Conservation (phyloP, 2,329 filamentous ascomycete species). For the Camptophora hylomeconis region DNA sequence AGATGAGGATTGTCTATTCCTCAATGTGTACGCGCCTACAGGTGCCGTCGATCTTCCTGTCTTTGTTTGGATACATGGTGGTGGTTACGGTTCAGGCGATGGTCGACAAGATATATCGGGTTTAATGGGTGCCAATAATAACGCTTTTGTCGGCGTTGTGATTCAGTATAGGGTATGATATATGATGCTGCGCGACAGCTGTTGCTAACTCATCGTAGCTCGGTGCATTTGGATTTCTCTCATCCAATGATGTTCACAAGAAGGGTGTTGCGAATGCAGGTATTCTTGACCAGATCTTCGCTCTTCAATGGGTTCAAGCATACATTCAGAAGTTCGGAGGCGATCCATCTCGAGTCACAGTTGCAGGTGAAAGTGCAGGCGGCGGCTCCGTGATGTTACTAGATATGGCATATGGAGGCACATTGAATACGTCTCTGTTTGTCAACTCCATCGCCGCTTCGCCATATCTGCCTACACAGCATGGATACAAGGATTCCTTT, state of each 20-base stretch:
- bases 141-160: constrained; percentile 34
- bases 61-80: constrained; percentile 22
- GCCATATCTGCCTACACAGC: constrained; percentile 43
- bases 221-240: constrained; percentile 35
- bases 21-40: constrained; percentile 24
- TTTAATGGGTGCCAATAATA: constrained; percentile 35
- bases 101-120: constrained; percentile 26
- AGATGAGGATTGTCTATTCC: constrained; percentile 25
- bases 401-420: constrained; percentile 39
- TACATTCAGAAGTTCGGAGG: constrained; percentile 45
- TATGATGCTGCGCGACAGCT: neutral
- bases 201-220: constrained; percentile 19
- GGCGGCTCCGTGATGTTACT: constrained; percentile 40
- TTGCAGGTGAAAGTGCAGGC: constrained; percentile 40
- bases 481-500: constrained; percentile 34
- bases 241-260: constrained; percentile 40
- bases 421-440: constrained; percentile 23
- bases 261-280: constrained; percentile 51
- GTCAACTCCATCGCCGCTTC: constrained; percentile 28
- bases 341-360: constrained; percentile 35
- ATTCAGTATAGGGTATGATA: constrained; percentile 36
- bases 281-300: constrained; percentile 48
- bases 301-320: constrained; percentile 48
- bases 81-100: constrained; percentile 26
- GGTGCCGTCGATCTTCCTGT: constrained; percentile 22